phyloP scores from a whole-genome alignment of 2,329 filamentous ascomycete species.

The Cladorrhinum sp. region DNA sequence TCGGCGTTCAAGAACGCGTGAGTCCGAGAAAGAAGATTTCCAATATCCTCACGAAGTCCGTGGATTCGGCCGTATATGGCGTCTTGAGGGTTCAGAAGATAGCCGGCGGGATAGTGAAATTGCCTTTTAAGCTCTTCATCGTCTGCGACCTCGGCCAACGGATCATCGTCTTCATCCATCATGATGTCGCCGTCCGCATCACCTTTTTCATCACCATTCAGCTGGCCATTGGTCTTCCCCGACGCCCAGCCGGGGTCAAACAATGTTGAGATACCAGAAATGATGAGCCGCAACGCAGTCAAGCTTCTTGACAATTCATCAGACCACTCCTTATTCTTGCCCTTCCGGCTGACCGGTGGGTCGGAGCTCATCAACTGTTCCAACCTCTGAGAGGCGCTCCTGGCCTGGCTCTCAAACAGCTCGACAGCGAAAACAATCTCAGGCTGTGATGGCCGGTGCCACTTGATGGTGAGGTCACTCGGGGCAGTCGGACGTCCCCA shows the following conservation, averaged over 20 bases:
- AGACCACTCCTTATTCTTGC: constrained; percentile 98
- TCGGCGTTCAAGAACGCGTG: constrained; percentile 79
- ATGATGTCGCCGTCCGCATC: constrained; percentile 47
- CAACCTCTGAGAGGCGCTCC: constrained; percentile 71
- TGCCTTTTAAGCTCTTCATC: constrained; percentile 82
- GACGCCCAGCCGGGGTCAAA: constrained; percentile 79
- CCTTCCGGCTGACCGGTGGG: constrained; percentile 81
- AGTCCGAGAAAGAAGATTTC: constrained; percentile 75
- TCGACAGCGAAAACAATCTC: constrained; percentile 89
- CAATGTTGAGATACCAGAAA: constrained; percentile 84
- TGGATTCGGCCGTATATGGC: constrained; percentile 74
- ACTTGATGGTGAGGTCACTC: constrained; percentile 75
- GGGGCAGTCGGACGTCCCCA: constrained; percentile 82
- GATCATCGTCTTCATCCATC: constrained; percentile 51
- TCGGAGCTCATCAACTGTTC: constrained; percentile 76
- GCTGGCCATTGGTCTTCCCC: constrained; percentile 42
- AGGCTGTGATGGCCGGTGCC: constrained; percentile 78
- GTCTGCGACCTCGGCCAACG: constrained; percentile 63
- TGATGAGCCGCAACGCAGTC: constrained; percentile 80
- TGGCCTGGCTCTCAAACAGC: constrained; percentile 80
- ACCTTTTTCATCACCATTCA: constrained; percentile 49
- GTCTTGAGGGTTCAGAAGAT: constrained; percentile 64
- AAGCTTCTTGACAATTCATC: constrained; percentile 92
- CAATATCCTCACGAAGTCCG: constrained; percentile 73
- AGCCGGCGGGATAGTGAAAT: constrained; percentile 86